Base-by-base conservation (phyloP, 768 basidiomycete species). In the Leccinum barrowsii region DNA sequence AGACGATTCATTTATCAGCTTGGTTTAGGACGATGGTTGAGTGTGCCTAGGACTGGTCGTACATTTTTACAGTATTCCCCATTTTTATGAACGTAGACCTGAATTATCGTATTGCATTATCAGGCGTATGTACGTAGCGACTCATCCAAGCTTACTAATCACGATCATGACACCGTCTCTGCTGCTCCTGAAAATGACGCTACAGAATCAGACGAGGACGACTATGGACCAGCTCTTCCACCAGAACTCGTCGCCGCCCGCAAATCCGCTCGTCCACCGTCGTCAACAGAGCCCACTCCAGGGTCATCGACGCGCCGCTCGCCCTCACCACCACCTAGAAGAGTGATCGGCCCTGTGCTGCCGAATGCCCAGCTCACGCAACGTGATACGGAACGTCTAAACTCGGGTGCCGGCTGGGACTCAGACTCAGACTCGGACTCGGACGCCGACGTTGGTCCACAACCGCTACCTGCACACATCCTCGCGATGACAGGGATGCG, bases 401-500 rank as follows among this genome's bases (percentile, higher is more conserved):
- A n/a, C 51, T 62, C 56, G 50, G 63, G 75, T 28, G 70, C 75
- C 17, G 82, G 84, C 30, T 81, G 82, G 50, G 86, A 87, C 55
- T 80, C 80, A 48, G 86, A 87, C 55, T 80, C 80, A 49, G 89
- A 84, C 30, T 81, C 82, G 50, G 86, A 87, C 55, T 80, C 80
- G 53, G 89, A 92, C 59, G 87, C 88, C 53, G 92, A 94, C 59
- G 80, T 94, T 54, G 95, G 95, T 1, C 96, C 96, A 1, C 82
- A 80, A 70, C 94, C 92, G 0, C 76, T 89, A 0, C 86, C 88
- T 3, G 73, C 79, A 34, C 73, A 50, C 50, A 47, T 76, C 7
- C 37, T 24, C 63, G 75, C 70, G 61, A 54, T 59, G 10, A 68
- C 42, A 12, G 26, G 74, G 15, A 22, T 4, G 42, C 70, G 73